These are phyloP conservation scores for Verticillium nubilum DNA, from an alignment of 2,329 filamentous ascomycete species.

Conservation along the genomic window DNA sequence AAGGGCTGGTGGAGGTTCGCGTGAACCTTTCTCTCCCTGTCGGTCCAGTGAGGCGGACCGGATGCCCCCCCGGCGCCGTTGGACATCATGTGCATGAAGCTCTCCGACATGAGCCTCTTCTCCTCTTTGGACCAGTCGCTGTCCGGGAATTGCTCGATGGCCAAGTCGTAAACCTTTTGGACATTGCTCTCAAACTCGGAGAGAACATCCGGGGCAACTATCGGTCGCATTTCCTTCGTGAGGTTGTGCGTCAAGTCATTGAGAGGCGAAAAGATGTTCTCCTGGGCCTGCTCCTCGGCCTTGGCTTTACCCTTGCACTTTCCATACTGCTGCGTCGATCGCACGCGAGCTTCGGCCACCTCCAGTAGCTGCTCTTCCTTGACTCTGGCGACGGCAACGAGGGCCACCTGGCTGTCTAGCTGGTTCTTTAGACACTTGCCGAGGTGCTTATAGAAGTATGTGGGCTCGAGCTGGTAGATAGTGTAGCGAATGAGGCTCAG, in stretches of 20 bases:
- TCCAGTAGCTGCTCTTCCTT: background rate
- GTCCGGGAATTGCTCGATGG: background rate
- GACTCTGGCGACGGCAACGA: background rate
- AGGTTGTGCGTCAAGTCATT: background rate
- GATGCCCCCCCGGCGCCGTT: background rate
- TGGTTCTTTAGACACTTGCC: background rate
- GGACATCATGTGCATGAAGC: background rate
- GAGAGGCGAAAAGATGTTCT: background rate
- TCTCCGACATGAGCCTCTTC: background rate
- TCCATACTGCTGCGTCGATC: background rate
- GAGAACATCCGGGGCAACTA: background rate
- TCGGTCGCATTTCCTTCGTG: background rate
- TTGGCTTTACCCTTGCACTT: background rate
- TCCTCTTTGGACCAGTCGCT: background rate
- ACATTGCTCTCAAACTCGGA: background rate
- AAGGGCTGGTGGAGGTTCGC: background rate
- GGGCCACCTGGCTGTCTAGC: background rate
- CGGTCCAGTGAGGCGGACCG: background rate
- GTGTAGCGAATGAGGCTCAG: background rate
- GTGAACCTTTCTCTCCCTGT: background rate
- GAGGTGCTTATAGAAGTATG: background rate
- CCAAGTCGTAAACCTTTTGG: background rate
- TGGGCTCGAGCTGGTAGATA: background rate
- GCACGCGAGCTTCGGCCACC: background rate
- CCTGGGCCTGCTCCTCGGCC: background rate